Base-by-base conservation (phyloP, 805 yeast genomes). In the Yamadazyma takamatsuzukensis region DNA sequence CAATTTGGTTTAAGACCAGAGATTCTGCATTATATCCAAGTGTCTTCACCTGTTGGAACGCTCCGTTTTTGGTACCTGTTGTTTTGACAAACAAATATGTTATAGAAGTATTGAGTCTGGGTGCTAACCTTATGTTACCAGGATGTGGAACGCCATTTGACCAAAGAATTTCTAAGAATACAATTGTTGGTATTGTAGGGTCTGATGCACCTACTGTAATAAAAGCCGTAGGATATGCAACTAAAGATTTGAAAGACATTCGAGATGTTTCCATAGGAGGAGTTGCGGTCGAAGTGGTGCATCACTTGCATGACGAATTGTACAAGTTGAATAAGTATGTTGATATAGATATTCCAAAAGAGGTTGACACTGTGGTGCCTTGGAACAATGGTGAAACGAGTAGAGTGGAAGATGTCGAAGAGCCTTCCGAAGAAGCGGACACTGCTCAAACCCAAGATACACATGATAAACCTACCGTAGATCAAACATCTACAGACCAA, bases 71-170 rank as follows among this genome's bases (percentile, higher is more conserved):
- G 9, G 44, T 87, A 15, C 95, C 95, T 0, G 52, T 70, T 0
- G 74, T 89, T 3, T 58, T 64, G 36, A 89, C 97, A 0, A 88
- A 85, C 51, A 74, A 74, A 9, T 75, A 71, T 44, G 96, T 90
- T 2, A 68, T 90, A 12, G 80, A 73, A 30, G 74, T 76, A 9
- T 59, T 88, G n/a, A 60, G 68, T 19, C 76, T 75, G 37, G 96
- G 97, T 9, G 96, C 97, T 0, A 74, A 83, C 46, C 57, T 84
- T 41, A 83, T 83, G 88, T 63, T 82, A 21, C 83, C 88, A 3
- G 94, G 94, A 0, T 70, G 78, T 4, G 49, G 71, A 4, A 74
- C 77, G 0, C 80, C 80, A 2, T 79, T 83, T 45, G 84, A 80
- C 29, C 27, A 43, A 0, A 44, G 69, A 4, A 64, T 73, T 4